Conservation (phyloP, 768 basidiomycete genomes). For the Xerocomellus amylosporus region DNA sequence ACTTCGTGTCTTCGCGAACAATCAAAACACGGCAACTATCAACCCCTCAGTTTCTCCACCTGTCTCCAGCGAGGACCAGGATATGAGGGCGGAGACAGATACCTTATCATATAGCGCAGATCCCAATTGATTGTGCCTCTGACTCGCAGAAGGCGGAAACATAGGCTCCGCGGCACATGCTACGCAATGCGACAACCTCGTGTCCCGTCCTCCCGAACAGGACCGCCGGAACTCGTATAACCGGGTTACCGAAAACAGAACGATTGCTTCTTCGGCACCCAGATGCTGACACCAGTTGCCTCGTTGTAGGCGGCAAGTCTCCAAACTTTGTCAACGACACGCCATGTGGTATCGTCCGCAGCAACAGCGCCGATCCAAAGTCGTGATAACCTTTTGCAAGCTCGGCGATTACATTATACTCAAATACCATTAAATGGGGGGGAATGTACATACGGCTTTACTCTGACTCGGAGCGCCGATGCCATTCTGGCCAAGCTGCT, state of each 20-base stretch:
- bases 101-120: background rate
- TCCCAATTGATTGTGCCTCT: background rate
- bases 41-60: background rate
- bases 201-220: background rate
- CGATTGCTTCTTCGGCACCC: background rate
- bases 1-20: background rate
- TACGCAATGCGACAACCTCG: conserved; percentile 3
- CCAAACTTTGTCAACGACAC: background rate
- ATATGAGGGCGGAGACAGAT: background rate
- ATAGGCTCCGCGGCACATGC: background rate
- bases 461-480: no score
- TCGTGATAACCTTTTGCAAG: background rate
- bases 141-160: no score
- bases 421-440: no score
- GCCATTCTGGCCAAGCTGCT: no score
- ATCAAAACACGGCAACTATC: background rate
- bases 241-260: background rate
- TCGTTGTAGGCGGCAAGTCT: background rate
- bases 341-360: background rate
- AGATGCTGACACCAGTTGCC: background rate
- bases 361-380: background rate
- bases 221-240: background rate
- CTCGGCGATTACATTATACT: background rate
- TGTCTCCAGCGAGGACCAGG: background rate
- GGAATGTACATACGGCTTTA: background rate